Base-by-base conservation (phyloP, 352 stramenopile genomes). In the Aphanomyces euteiches region DNA sequence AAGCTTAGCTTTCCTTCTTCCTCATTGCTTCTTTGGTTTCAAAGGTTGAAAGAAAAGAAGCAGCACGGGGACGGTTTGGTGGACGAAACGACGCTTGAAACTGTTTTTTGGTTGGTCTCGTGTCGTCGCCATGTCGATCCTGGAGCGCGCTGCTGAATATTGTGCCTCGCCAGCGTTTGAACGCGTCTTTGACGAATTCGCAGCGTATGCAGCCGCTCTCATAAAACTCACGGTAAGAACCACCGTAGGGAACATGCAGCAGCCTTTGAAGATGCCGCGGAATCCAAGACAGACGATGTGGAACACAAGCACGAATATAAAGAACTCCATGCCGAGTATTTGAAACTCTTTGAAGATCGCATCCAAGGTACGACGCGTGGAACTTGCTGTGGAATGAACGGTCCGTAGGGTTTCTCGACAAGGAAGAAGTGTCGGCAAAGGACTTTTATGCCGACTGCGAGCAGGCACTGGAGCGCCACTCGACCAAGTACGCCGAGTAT, bases 261-360 rank as follows among this genome's bases (percentile, higher is more conserved):
- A 68, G 78, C 41, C n/a, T 90, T 90, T 38, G 74, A 74, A 47
- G 85, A 90, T 61, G 83, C 85, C 13, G 75, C 79, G 15, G 83
- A 90, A 47, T 80, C 82, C 7, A 90, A 90, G 67, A 77, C 67
- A 1, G 77, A 77, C 43, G 85, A 93, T 45, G 77, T 83, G 2
- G 82, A 91, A 73, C 83, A 92, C 74, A 92, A 92, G 48, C 83
- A 90, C 73, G 83, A 90, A 82, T 92, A 92, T 72, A 90, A 92
- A 73, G 78, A 84, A 67, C 75, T 92, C 36, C 82, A 92, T 57
- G 81, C 90, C 67, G 74, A 85, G 69, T 92, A 89, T 68, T 72
- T 92, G 4, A 76, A 83, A 73, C 66, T 92, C 6, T 92, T 92
- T 54, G 85, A 90, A 53, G 75, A 84, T 10, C 81, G 88, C 50